These are phyloP conservation scores for Oenanthe sinensis DNA, from an alignment of 129 eudicot species.

Conservation along the genomic window DNA sequence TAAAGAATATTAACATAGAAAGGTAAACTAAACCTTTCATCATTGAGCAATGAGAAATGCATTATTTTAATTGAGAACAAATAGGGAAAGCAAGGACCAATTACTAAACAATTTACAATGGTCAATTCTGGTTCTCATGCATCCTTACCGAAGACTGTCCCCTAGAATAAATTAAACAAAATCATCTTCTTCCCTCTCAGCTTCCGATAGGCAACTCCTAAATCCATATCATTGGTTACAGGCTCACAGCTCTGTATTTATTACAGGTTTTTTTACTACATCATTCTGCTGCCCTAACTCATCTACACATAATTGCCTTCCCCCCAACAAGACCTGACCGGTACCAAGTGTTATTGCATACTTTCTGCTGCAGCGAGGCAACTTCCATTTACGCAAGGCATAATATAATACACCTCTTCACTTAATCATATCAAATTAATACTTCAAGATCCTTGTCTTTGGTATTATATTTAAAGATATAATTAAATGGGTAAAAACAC, in stretches of 20 bases:
- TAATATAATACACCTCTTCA: not conserved
- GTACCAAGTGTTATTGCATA: not conserved
- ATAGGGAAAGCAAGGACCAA: not conserved
- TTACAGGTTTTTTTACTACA: not conserved
- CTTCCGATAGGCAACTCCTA: not conserved
- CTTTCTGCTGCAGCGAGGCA: constrained; percentile 1
- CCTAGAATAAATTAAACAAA: not conserved
- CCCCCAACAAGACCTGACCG: not conserved
- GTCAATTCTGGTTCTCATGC: not conserved
- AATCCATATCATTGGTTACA: not conserved
- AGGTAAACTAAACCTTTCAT: not conserved
- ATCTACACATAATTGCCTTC: not conserved
- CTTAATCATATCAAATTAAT: not conserved
- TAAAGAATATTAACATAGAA: not conserved
- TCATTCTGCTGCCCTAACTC: not conserved
- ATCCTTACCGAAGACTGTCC: not conserved
- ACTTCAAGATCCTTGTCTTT: not conserved
- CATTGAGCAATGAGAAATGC: not conserved
- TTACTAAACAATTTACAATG: not conserved
- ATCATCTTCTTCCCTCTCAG: not conserved
- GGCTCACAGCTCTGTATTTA: not conserved
- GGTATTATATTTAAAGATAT: not conserved
- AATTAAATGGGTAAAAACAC: not conserved
- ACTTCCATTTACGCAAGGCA: not conserved
- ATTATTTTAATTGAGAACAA: not conserved